These are phyloP conservation scores for Amylocystis lapponica DNA, from an alignment of 768 basidiomycete genomes.

Conservation along the genomic window DNA sequence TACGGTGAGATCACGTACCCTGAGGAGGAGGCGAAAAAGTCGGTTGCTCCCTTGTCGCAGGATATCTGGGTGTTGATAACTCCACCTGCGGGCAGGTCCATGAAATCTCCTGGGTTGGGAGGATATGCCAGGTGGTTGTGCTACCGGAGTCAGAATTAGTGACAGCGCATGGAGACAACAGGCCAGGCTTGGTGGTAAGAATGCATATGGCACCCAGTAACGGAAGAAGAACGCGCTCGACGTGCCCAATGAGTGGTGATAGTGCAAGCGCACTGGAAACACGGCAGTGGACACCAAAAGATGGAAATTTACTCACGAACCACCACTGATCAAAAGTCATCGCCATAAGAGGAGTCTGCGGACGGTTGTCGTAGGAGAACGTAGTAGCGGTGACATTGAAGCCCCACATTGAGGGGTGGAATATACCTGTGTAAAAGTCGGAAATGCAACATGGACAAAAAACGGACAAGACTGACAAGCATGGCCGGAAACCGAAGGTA, in stretches of 20 bases:
- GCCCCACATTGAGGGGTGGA: conserved; percentile 31
- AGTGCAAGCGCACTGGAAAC: neutral
- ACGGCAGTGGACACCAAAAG: neutral
- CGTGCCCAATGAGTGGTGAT: neutral
- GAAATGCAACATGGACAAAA: neutral
- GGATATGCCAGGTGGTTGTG: conserved; percentile 54
- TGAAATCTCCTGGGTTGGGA: conserved; percentile 50
- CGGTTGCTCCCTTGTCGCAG: conserved; percentile 57
- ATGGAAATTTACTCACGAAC: conserved; percentile 23
- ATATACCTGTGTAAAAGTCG: conserved; percentile 19
- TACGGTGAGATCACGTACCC: conserved; percentile 13
- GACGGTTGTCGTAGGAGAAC: conserved; percentile 29
- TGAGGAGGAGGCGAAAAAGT: conserved; percentile 41
- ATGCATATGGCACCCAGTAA: neutral
- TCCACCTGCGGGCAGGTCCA: conserved; percentile 54
- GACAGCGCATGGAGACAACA: neutral
- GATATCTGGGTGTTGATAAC: conserved; percentile 46
- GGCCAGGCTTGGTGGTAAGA: neutral
- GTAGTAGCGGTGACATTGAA: conserved; percentile 32
- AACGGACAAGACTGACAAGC: conserved; percentile 5
- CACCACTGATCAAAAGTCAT: conserved; percentile 33
- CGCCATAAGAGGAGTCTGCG: conserved; percentile 29
- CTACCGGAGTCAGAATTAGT: neutral
- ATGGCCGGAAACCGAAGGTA: conserved; percentile 13
- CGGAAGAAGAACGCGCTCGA: neutral